Evolutionary conservation across 495 filamentous ascomycete genomes (phyloP), one percentile per base, ranked within the genome.

Genomic region (Annulohypoxylon maeteangense): DNA sequence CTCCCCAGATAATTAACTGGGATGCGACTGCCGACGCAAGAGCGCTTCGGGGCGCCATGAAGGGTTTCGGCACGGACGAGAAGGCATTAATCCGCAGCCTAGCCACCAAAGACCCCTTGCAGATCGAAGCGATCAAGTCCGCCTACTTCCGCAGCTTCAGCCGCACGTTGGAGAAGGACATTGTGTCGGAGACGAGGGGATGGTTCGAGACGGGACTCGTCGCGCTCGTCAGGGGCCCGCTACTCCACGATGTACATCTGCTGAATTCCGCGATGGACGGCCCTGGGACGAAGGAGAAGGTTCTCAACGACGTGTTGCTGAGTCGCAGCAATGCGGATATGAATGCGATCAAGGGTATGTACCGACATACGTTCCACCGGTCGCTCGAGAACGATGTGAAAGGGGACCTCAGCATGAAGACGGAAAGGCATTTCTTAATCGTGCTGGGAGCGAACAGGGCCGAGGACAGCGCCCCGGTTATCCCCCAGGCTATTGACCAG

Each of bases 31-130:
- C 79, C 1, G 88, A 96, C 62, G 92, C 92, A 0, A 86, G 93
- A 53, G 84, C 79, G 7, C 83, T 97, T 22, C 85, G 92, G 57
- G 87, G 86, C 71, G 93, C 95, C 2, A 97, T 97, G 91, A 96
- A 96, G 81, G 93, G 94, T 7, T 90, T 95, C 63, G 94, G 94
- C 45, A 97, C 94, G 0, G 89, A 97, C 72, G 94, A 97, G 78
- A 88, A 87, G 55, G 78, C 86, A 0, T 82, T 97, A 0, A 92
- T 94, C 71, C 79, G 81, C 0, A 80, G 90, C 14, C 81, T 98
- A 20, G 81, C 88, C 0, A 83, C 78, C 27, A 87, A 91, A 57
- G 89, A 96, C 63, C 90, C 93, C 3, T 81, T 91, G 11, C 90
- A 94, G 71, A 86, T 95, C 66, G 84, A 87, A 50, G 82, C 87